Evolutionary conservation across 768 basidiomycete species (phyloP), one percentile per base, ranked within the genome.

Genomic region (Pulveroboletus ravenelii): DNA sequence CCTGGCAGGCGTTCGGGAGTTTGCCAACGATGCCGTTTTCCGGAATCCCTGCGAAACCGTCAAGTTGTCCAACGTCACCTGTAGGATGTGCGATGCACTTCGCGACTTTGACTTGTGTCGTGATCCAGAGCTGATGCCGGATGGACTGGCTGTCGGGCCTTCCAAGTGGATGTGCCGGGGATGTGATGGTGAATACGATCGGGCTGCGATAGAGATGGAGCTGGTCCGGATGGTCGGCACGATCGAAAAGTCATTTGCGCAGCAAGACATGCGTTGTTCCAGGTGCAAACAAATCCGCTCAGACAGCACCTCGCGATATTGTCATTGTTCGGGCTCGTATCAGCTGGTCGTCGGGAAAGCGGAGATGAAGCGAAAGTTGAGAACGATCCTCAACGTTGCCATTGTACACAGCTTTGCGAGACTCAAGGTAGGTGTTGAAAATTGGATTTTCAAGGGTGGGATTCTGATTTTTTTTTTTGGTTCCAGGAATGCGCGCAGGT

Each of bases 91-190:
- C 70, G 93, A 93, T 65, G 70, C 74, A 13, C 76, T 93, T 52
- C 81, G 88, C 3, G 93, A 95, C 65, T 89, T 99, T 61, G 96
- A 99, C 67, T 89, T 99, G 62, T 97, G 95, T 65, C 82, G 95
- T 14, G 95, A 98, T 69, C 78, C 83, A 10, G 88, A 92, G 51
- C 76, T 96, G 36, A 74, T 91, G 38, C 84, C 89, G 10, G 73
- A 73, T 55, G 70, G 76, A 60, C 55, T 70, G 52, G 69, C 78
- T 32, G 70, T 76, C 7, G 71, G 75, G 15, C 73, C 77, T 6
- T 62, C 70, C 17, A 80, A 78, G 48, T 93, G 89, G 91, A 62
- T 72, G 13, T 90, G 93, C 62, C 70, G 74, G 45, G 72, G 72
- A 47, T 96, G 93, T 57, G 81, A 80, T 17, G 84, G 85, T 30